Evolutionary conservation across 768 basidiomycete genomes (phyloP).

Genomic region (Tylopilus rubrobrunneus): DNA sequence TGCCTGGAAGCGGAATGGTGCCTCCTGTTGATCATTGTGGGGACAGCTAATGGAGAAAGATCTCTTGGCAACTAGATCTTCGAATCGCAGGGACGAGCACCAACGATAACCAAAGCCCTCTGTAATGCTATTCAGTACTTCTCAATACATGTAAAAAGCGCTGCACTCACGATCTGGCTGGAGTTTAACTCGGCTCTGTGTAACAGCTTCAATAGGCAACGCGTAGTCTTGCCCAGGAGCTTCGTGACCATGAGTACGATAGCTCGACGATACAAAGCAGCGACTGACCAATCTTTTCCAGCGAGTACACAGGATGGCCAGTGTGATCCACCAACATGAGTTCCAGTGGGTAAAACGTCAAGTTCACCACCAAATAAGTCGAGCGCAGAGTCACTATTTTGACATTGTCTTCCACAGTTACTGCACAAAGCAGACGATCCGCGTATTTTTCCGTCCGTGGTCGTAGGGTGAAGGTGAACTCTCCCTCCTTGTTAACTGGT

Average conservation of each 20-base stretch:
- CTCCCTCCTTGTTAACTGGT: constrained; percentile 92
- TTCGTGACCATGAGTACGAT: constrained; percentile 60
- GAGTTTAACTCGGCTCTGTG: constrained; percentile 73
- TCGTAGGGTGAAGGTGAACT: constrained; percentile 82
- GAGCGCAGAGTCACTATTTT: constrained; percentile 94
- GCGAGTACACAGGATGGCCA: constrained; percentile 74
- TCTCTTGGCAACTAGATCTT: constrained; percentile 71
- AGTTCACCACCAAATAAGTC: constrained; percentile 86
- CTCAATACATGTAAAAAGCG: not conserved
- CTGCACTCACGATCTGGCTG: constrained; percentile 82
- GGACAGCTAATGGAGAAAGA: constrained; percentile 81
- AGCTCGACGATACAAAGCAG: not conserved
- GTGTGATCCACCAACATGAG: constrained; percentile 82
- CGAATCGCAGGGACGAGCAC: constrained; percentile 85
- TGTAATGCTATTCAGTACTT: constrained; percentile 28
- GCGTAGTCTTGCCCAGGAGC: constrained; percentile 85
- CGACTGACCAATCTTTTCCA: constrained; percentile 74
- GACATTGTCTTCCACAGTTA: constrained; percentile 86
- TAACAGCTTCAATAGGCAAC: constrained; percentile 87
- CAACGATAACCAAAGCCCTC: constrained; percentile 97
- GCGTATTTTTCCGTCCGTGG: constrained; percentile 72
- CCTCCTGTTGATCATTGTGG: constrained; percentile 74
- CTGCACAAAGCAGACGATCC: constrained; percentile 82
- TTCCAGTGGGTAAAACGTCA: constrained; percentile 89
- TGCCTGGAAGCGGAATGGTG: constrained; percentile 91